A percentile compares a stretch with the other conserved stretches of the same genome.
Conservation (phyloP, 148 eudicot species). For the Fagopyrum esculentum region DNA sequence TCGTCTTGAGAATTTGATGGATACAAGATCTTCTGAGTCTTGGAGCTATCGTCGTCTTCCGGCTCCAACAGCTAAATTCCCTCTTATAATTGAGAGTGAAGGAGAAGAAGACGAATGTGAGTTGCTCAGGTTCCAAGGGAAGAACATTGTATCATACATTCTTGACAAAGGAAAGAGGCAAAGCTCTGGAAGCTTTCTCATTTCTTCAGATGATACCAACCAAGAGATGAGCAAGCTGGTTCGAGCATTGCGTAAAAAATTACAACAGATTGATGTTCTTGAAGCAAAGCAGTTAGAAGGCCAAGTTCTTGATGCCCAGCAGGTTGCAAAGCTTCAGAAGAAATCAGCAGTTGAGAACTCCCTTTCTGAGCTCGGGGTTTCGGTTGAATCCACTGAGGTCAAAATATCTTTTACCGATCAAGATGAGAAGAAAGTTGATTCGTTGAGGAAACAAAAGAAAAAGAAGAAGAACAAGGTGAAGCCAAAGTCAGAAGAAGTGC, state of each 20-base stretch:
- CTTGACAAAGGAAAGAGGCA: constrained; percentile 24
- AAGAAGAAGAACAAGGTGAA: constrained; percentile 64
- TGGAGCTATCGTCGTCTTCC: constrained; percentile 92
- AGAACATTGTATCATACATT: constrained; percentile 18
- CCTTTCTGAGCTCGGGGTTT: constrained; percentile 74
- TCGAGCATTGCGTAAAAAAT: constrained; percentile 66
- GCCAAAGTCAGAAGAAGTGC: constrained; percentile 23
- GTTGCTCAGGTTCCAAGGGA: constrained; percentile 41
- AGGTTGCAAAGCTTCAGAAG: constrained; percentile 72
- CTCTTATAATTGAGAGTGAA: constrained; percentile 78
- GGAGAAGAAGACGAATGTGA: constrained; percentile 56
- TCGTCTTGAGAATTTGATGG: constrained; percentile 68
- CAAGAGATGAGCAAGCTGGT: constrained; percentile 52
- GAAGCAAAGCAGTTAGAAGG: constrained; percentile 75
- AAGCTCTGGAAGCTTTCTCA: constrained; percentile 49
- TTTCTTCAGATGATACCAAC: constrained; percentile 31
- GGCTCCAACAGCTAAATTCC: constrained; percentile 88
- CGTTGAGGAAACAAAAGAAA: constrained; percentile 39
- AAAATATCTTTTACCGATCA: constrained; percentile 24
- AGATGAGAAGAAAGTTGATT: constrained; percentile 51
- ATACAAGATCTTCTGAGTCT: constrained; percentile 72
- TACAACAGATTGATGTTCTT: constrained; percentile 98
- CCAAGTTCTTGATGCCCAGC: constrained; percentile 79
- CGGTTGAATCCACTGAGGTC: constrained; percentile 32
- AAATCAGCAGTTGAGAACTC: constrained; percentile 53